phyloP scores from a whole-genome alignment of 2,329 filamentous ascomycete species.

The Fusarium odoratissimum region DNA sequence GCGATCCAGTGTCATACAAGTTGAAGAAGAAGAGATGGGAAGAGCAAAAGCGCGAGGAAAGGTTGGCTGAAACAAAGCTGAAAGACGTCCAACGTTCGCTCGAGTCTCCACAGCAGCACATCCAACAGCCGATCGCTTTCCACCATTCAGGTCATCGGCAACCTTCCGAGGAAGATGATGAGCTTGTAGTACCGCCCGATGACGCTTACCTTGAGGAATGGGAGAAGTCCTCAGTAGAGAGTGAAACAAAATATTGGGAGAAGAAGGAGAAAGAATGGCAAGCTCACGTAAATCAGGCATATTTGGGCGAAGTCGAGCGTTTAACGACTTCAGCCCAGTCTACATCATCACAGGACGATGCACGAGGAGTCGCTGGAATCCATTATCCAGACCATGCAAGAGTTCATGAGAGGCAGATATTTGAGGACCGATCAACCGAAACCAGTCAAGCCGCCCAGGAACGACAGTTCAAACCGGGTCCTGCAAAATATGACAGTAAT shows the following conservation, averaged over 20 bases:
- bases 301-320: not conserved
- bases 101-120: not conserved
- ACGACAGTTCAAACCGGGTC: accelerated
- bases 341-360: not conserved
- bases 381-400: too few relatives aligned
- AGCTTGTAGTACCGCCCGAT: not conserved
- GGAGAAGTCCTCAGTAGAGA: not conserved
- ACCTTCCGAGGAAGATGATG: not conserved
- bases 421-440: accelerated
- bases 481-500: not conserved
- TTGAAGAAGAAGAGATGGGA: not conserved
- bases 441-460: too few relatives aligned
- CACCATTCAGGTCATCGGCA: not conserved
- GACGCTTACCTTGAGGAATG: not conserved
- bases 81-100: not conserved
- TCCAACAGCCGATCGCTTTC: accelerated
- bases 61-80: not conserved
- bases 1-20: too few relatives aligned
- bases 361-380: accelerated
- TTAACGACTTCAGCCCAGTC: not conserved
- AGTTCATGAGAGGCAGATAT: too few relatives aligned
- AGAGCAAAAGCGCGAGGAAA: not conserved
- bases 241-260: not conserved
- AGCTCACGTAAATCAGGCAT: not conserved
- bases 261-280: not conserved